A percentile compares a stretch with the other conserved stretches of the same genome.
Conservation (phyloP, 2,329 filamentous ascomycete genomes). For the Epichloe elymi region DNA sequence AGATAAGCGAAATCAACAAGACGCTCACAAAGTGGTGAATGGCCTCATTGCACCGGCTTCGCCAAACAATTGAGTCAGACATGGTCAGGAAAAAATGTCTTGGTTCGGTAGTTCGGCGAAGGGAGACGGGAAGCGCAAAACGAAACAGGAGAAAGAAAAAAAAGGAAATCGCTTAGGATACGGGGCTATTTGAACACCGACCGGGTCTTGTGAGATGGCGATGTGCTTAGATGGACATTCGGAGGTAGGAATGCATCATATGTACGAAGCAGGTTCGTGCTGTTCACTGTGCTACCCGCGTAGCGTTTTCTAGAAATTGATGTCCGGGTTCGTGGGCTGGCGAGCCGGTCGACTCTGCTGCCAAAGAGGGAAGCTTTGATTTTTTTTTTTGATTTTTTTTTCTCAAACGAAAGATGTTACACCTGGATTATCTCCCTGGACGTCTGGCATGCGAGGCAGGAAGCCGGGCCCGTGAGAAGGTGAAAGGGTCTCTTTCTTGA, state of each 20-base stretch:
- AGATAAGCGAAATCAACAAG: slow-evolving; percentile 23
- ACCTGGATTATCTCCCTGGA: neutral
- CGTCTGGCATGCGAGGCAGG: neutral
- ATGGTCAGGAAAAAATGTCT: neutral
- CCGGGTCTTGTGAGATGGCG: neutral
- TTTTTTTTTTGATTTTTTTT: too few species aligned
- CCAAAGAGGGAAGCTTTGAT: too few species aligned
- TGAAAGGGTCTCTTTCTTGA: neutral
- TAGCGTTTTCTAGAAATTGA: neutral
- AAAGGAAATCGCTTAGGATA: slow-evolving; percentile 1
- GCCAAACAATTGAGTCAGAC: slow-evolving; percentile 7
- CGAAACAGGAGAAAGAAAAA: neutral
- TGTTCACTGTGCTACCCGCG: slow-evolving; percentile 4
- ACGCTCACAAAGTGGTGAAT: slow-evolving; percentile 11
- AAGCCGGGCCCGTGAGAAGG: neutral
- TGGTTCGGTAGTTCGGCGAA: neutral
- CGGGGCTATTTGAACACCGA: slow-evolving; percentile 3
- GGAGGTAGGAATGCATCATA: neutral
- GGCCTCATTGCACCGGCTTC: slow-evolving; percentile 5
- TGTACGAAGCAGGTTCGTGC: neutral
- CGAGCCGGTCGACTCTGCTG: too few species aligned
- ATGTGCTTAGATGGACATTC: neutral
- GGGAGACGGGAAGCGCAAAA: neutral
- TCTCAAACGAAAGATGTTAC: neutral
- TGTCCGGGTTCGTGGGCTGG: neutral